Base-by-base conservation (phyloP, 768 basidiomycete genomes). In the Kwoniella dejecticola region DNA sequence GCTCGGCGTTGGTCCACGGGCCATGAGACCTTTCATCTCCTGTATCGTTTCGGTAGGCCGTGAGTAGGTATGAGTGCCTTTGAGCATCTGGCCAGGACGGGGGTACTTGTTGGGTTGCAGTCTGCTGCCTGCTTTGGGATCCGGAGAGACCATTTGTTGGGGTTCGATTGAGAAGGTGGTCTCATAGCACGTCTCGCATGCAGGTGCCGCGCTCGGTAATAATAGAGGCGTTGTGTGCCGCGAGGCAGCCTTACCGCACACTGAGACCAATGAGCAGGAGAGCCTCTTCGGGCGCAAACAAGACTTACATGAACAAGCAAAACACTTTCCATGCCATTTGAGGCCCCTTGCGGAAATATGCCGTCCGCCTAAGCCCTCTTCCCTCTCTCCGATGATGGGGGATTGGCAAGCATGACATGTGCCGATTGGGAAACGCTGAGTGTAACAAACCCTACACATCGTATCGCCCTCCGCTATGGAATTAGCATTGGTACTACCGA, bases 271-370 rank as follows among this genome's bases (percentile, higher is more conserved):
- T n/a, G 33, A 27, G 29, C n/a, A 27, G 10, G 26, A 11, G 13
- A 19, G 15, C 23, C 11, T 26, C 13, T 13, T 19, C 30, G 6
- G 19, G 10, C 3, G 36, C 17, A 27, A 17, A 26, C 13, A 2
- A 7, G 15, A 64, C 62, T 38, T 26, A 64, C 62, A 15, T 8
- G 42, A 52, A 27, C 62, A 64, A 17, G 29, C 40, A 42, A 58
- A 64, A 23, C 62, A 64, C 24, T 48, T 64, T 4, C 30, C 57
- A 21, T 64, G 62, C 56, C 57, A 64, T 27, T 58, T 64, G 24
- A 24, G 17, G 17, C 41, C 41, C 29, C 57, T 31, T 8, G 56
- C 54, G 10, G 30, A 44, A 26, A 64, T 54, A 24, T 64, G 62
- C 13, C 24, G 41, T 15, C 62, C 62, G 7, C 49, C 31, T 11